These are phyloP conservation scores for Saussurea involucrata DNA, from an alignment of 129 eudicot genomes.

Conservation along the genomic window DNA sequence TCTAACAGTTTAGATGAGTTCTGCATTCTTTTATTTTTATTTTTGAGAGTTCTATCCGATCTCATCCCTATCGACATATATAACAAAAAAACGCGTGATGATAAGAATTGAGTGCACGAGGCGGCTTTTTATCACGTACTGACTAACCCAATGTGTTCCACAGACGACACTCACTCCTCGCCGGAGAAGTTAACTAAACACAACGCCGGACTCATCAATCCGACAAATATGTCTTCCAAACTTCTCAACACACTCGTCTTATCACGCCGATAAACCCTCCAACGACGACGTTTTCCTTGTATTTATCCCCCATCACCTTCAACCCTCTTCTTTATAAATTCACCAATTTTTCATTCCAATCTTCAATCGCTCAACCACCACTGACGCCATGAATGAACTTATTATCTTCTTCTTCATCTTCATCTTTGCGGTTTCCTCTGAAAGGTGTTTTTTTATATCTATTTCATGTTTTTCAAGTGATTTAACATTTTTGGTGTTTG, in stretches of 20 bases:
- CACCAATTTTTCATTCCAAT: not conserved
- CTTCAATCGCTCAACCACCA: not conserved
- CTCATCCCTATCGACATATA: too few relatives aligned
- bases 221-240: conserved; percentile 20
- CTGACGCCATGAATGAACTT: conserved; percentile 28
- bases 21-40: too few relatives aligned
- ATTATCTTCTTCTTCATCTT: conserved; percentile 16
- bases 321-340: conserved; percentile 12
- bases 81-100: not conserved
- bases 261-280: conserved; percentile 17
- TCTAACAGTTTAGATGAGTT: too few relatives aligned
- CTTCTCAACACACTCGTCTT: not conserved
- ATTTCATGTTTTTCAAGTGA: not conserved
- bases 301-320: not conserved
- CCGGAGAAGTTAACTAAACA: conserved; percentile 20
- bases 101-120: not conserved
- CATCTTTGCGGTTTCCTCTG: conserved; percentile 16
- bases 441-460: conserved; percentile 30
- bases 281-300: conserved; percentile 10
- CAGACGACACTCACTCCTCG: conserved; percentile 13
- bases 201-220: conserved; percentile 11
- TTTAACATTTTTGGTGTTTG: not conserved
- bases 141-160: not conserved
- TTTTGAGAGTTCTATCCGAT: too few relatives aligned
- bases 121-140: not conserved